These are phyloP conservation scores for Nepenthes gracilis DNA, from an alignment of 148 eudicot genomes.

Conservation along the genomic window DNA sequence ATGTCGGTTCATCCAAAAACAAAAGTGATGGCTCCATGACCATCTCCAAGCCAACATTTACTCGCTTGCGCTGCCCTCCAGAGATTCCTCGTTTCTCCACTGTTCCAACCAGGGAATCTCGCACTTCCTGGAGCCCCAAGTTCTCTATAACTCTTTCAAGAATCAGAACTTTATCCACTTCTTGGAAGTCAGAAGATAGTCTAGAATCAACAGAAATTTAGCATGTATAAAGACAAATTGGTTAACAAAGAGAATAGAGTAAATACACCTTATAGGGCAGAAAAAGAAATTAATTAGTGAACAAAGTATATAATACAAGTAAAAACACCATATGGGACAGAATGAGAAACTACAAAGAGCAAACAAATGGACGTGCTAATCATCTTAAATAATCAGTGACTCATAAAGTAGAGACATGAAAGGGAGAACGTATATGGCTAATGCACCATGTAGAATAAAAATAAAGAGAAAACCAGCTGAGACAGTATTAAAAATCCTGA, in stretches of 20 bases:
- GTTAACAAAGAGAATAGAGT: not conserved
- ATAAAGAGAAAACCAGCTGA: too few relatives aligned
- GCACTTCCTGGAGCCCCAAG: slow-evolving; percentile 36
- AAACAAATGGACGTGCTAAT: too few relatives aligned
- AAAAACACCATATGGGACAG: too few relatives aligned
- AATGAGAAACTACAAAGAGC: too few relatives aligned
- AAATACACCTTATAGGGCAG: not conserved
- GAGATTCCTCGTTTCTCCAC: slow-evolving; percentile 45
- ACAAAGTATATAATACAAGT: not conserved
- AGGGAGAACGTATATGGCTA: too few relatives aligned
- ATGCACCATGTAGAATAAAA: too few relatives aligned
- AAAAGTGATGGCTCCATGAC: slow-evolving; percentile 45
- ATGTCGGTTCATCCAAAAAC: slow-evolving; percentile 46
- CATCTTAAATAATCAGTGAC: too few relatives aligned
- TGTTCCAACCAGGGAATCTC: slow-evolving; percentile 39
- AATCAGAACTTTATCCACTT: slow-evolving; percentile 26
- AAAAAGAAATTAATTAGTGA: too few relatives aligned
- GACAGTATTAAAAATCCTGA: too few relatives aligned
- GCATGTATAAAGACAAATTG: not conserved
- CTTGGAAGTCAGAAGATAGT: slow-evolving; percentile 24
- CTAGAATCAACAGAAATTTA: slow-evolving; percentile 11
- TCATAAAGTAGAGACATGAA: too few relatives aligned
- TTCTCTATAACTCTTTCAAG: slow-evolving; percentile 38
- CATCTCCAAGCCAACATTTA: slow-evolving; percentile 42
- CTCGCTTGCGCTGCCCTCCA: slow-evolving; percentile 43